A percentile compares a stretch with the other conserved stretches of the same genome.
phyloP scores from a whole-genome alignment of 345 rosid genomes.

The Mallotus nudiflorus region DNA sequence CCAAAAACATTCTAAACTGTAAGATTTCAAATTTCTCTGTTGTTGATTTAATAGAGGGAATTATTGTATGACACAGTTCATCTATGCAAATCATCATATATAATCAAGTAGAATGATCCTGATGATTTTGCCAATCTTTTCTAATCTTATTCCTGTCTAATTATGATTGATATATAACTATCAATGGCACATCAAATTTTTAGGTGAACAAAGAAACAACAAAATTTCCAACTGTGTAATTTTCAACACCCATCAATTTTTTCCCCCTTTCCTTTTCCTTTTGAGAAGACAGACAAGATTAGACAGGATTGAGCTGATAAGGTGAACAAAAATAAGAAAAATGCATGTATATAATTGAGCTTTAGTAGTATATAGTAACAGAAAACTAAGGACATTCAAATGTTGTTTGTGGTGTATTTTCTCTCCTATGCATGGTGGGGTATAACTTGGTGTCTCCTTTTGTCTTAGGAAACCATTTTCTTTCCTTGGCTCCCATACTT shows the following conservation, averaged over 20 bases:
- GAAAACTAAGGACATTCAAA: background rate
- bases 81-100: too few species aligned
- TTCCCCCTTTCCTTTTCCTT: too few species aligned
- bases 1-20: too few species aligned
- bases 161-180: background rate
- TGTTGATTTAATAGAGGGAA: too few species aligned
- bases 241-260: background rate
- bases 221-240: background rate
- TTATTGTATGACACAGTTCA: too few species aligned
- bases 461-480: conserved; percentile 8
- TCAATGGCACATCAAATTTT: background rate
- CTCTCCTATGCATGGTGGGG: background rate
- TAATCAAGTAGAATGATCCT: too few species aligned
- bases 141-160: background rate
- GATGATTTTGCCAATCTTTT: too few species aligned
- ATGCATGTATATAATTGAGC: conserved; percentile 4
- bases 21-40: too few species aligned
- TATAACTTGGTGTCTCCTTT: conserved; percentile 1
- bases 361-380: background rate
- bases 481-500: too few species aligned
- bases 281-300: too few species aligned
- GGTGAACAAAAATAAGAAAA: background rate
- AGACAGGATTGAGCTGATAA: conserved; percentile 7
- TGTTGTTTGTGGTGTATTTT: background rate
- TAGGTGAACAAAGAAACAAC: background rate